Evolutionary conservation across 2,329 filamentous ascomycete species (phyloP), one percentile per base, ranked within the genome.

Genomic region (Waltergamsia citrina): DNA sequence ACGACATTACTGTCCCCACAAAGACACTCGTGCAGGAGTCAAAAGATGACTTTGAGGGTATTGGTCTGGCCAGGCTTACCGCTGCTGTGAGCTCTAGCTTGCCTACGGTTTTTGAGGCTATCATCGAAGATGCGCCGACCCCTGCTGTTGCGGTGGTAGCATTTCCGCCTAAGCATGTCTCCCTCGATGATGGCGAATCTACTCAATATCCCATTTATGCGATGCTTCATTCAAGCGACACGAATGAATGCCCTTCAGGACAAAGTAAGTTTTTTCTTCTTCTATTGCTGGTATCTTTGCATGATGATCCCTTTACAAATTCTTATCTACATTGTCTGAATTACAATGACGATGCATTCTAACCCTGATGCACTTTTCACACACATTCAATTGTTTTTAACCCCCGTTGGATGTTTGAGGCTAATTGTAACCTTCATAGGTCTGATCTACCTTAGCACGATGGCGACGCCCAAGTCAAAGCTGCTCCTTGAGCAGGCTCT

Each of bases 261-360:
- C 87, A 96, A 77, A 79, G 90, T 98, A 74, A 86, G 90, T 84
- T 31, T 30, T 11, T 12, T 37, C 16, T 19, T 23, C 27, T 38
- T 40, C 42, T 25, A 26, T 42, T 35, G 41, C 38, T 33, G 39
- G 39, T 26, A 39, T 40, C 37, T 25, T 33, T 35, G 29, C 69
- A 82, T 87, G 90, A 95, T 96, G 88, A 94, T 70, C 61, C 21
- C 63, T 59, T 62, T 68, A 69, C 61, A 72, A 93, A 92, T 85
- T 88, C 88, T 96, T 96, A 96, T 95, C 90, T 95, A 96, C 90
- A 95, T 96, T 96, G 87, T 84, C 90, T 88, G 90, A 94, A 82
- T 64, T 65, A 59, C 71, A 72, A 64, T 94, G 88, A 93, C 78
- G 87, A 92, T 72, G 72, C 69, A 74, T 77, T 87, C 82, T 90